Base-by-base conservation (phyloP, 2,329 filamentous ascomycete genomes). In the Leptographium wingfieldii region DNA sequence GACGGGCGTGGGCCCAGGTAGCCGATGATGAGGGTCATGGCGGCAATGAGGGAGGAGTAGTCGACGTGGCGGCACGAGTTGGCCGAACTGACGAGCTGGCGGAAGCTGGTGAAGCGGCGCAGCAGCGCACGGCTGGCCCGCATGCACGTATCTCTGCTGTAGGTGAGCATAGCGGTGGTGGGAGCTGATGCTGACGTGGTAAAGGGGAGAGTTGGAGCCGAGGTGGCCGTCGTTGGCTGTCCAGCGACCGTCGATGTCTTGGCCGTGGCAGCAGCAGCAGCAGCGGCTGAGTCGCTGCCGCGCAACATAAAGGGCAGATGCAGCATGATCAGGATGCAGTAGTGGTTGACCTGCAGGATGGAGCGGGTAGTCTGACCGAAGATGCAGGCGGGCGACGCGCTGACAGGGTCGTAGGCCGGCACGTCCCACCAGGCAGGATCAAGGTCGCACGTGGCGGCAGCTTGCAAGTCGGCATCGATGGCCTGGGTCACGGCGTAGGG, bases 261-360 rank as follows among this genome's bases (percentile, higher is more conserved):
- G 19, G 46, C 33, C 25, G n/a, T 29, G 3, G 40, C 56, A 49
- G 57, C 55, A 19, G 59, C 49, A 1, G 43, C 73, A 68, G 29
- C 72, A 73, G 57, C 57, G 1, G 58, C 56, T 12, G 62, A 55
- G 27, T 62, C 56, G 22, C 59, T 58, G 29, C 59, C 63, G 27
- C 63, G 63, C 12, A 82, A 72, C 68, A 83, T 77, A 62, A 79
- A 82, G 0, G 80, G 81, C 1, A 83, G 71, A 61, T 84, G 80
- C 0, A 83, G 72, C 10, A 79, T 72, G 40, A 79, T 74, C 9
- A 81, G 68, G 3, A 82, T 71, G 40, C 76, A 74, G 64, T 77
- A 76, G 62, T 82, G 77, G 2, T 74, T 72, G 54, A 82, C 72
- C 60, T 83, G 80, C 7, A 76, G 67, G 65, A 78, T 74, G 7